These are phyloP conservation scores for Leccinum olivaceopallidum DNA, from an alignment of 768 basidiomycete species.

Conservation along the genomic window DNA sequence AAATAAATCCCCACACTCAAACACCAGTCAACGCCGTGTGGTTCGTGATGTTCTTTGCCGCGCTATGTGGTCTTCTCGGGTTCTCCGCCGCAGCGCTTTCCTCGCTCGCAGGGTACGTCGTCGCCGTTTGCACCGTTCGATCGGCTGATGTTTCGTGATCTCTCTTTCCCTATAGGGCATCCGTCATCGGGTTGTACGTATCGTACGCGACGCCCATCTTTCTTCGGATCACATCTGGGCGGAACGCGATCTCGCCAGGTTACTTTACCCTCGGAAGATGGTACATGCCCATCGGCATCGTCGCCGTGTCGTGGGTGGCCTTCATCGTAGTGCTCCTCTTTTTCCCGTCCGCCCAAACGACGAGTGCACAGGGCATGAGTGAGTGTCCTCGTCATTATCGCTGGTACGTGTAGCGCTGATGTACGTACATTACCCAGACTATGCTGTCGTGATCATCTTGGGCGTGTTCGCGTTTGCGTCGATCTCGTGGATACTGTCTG, in stretches of 20 bases:
- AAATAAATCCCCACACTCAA: conserved; percentile 55
- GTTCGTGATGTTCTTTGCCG: conserved; percentile 62
- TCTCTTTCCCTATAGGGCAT: conserved; percentile 42
- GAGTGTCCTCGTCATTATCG: conserved; percentile 23
- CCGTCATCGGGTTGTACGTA: conserved; percentile 71
- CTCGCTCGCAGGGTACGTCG: conserved; percentile 64
- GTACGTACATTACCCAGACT: conserved; percentile 45
- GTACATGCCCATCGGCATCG: conserved; percentile 56
- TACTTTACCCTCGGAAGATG: conserved; percentile 61
- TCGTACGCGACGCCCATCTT: conserved; percentile 64
- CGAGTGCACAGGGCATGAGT: conserved; percentile 56
- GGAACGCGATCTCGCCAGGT: conserved; percentile 56
- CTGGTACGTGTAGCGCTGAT: background rate
- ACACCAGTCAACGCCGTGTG: conserved; percentile 78
- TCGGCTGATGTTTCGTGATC: background rate
- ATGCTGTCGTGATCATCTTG: conserved; percentile 65
- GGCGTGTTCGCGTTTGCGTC: conserved; percentile 65
- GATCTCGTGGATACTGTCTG: conserved; percentile 64
- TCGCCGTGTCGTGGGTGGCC: conserved; percentile 66
- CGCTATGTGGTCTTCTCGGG: conserved; percentile 61
- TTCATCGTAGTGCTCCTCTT: conserved; percentile 62
- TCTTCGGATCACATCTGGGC: conserved; percentile 68
- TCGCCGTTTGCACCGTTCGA: background rate
- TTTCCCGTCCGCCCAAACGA: conserved; percentile 48
- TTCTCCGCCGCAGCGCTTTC: conserved; percentile 63